phyloP scores from a whole-genome alignment of 345 rosid genomes.

The Hibiscus mutabilis region DNA sequence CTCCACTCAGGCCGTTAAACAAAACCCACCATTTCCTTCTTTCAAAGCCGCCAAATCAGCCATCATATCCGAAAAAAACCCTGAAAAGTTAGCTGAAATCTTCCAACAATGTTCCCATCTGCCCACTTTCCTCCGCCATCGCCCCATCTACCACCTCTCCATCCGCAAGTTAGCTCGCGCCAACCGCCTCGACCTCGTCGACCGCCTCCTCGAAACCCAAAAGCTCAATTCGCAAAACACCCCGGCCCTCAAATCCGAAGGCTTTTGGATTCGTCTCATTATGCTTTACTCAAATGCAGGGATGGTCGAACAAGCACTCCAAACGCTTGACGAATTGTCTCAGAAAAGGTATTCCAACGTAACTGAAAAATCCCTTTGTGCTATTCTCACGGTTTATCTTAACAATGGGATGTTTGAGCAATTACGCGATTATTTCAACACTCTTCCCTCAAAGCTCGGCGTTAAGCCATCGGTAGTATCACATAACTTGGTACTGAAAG shows the following conservation, averaged over 20 bases:
- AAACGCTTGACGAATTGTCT: constrained; percentile 10
- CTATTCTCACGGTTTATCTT: constrained; percentile 18
- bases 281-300: constrained; percentile 29
- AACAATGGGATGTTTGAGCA: constrained; percentile 17
- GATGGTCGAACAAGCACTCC: constrained; percentile 26
- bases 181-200: constrained; percentile 27
- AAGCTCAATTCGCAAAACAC: not conserved
- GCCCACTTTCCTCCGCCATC: constrained; percentile 32
- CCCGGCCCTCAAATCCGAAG: constrained; percentile 18
- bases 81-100: constrained; percentile 24
- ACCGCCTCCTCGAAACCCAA: constrained; percentile 14
- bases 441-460: constrained; percentile 9
- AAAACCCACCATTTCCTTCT: constrained; percentile 14
- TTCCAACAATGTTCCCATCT: constrained; percentile 19
- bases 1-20: constrained; percentile 4
- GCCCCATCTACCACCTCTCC: constrained; percentile 29
- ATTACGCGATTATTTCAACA: constrained; percentile 15
- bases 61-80: constrained; percentile 19
- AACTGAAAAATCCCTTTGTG: constrained; percentile 27
- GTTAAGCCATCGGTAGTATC: constrained; percentile 20
- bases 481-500: constrained; percentile 24
- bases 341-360: constrained; percentile 11
- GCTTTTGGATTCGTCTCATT: constrained; percentile 33
- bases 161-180: constrained; percentile 26
- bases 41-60: constrained; percentile 26